These are phyloP conservation scores for Acorus gramineus DNA, from an alignment of 106 monocot genomes.

Conservation along the genomic window DNA sequence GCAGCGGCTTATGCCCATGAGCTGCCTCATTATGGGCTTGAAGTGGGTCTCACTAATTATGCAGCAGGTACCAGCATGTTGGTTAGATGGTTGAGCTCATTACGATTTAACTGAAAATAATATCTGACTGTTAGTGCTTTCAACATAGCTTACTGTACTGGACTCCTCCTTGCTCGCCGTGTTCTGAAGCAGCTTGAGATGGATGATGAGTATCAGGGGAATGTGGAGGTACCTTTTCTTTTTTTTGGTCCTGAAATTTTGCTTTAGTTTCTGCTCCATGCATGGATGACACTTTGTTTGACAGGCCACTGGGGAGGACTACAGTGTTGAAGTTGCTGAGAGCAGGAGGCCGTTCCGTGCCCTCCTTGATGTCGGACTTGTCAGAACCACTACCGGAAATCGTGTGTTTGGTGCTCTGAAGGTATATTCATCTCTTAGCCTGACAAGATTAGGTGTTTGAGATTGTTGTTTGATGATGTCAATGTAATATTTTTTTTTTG, in stretches of 20 bases:
- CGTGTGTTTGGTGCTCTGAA: slow-evolving; percentile 43
- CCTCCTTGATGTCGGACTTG: slow-evolving; percentile 36
- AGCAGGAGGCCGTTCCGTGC: slow-evolving; percentile 38
- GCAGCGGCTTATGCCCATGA: background rate
- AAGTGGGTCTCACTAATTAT: slow-evolving; percentile 40
- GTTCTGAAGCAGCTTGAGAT: slow-evolving; percentile 31
- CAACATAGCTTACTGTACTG: slow-evolving; percentile 35
- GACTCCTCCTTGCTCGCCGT: slow-evolving; percentile 35
- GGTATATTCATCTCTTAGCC: slow-evolving; percentile 1
- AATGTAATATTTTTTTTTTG: too few relatives aligned
- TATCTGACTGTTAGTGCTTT: background rate
- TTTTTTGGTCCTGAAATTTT: background rate
- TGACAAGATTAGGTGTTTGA: background rate
- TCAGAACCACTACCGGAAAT: slow-evolving; percentile 38
- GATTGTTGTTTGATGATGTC: background rate
- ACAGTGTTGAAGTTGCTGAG: slow-evolving; percentile 22
- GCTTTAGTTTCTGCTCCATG: background rate
- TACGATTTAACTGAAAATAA: background rate
- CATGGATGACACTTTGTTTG: background rate
- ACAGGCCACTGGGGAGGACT: slow-evolving; percentile 36
- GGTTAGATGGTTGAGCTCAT: background rate
- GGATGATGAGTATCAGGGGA: slow-evolving; percentile 37
- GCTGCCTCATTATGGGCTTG: slow-evolving; percentile 22
- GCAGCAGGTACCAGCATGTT: slow-evolving; percentile 18
- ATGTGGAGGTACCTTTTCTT: slow-evolving; percentile 25